phyloP scores from a whole-genome alignment of 805 yeast species.

The Crinitomyces ghanaensis region DNA sequence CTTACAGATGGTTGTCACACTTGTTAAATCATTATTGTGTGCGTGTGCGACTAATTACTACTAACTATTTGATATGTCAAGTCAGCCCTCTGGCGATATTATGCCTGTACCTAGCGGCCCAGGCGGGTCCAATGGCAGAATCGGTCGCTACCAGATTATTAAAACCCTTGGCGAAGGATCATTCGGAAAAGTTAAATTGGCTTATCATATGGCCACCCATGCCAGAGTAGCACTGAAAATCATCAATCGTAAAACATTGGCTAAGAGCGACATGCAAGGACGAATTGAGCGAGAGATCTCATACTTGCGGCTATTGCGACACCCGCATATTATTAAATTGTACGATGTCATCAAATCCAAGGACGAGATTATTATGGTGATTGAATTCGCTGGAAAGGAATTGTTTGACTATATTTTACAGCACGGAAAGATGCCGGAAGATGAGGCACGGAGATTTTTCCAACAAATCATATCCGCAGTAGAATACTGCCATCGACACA shows the following conservation, averaged over 20 bases:
- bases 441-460: slow-evolving; percentile 84
- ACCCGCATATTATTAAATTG: slow-evolving; percentile 90
- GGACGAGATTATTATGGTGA: slow-evolving; percentile 94
- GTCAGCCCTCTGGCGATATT: too few relatives aligned
- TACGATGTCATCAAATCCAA: slow-evolving; percentile 92
- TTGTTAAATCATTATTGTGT: too few relatives aligned
- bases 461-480: slow-evolving; percentile 96
- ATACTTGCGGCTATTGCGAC: slow-evolving; percentile 75
- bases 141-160: slow-evolving; percentile 88
- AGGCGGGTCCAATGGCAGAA: slow-evolving; percentile 28
- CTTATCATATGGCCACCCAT: slow-evolving; percentile 69
- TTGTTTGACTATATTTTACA: slow-evolving; percentile 92
- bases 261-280: slow-evolving; percentile 95
- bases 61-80: too few relatives aligned
- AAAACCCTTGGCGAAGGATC: slow-evolving; percentile 94
- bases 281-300: slow-evolving; percentile 90
- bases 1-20: too few relatives aligned
- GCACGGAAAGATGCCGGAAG: slow-evolving; percentile 83
- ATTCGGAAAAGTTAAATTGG: slow-evolving; percentile 79
- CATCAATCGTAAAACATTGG: slow-evolving; percentile 82
- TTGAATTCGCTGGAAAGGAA: slow-evolving; percentile 94
- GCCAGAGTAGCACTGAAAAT: slow-evolving; percentile 88
- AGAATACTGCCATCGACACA: slow-evolving; percentile 91
- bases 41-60: too few relatives aligned
- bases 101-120: too few relatives aligned